Evolutionary conservation across 768 basidiomycete genomes (phyloP).

Genomic region (Phanerodontia chrysosporium): DNA sequence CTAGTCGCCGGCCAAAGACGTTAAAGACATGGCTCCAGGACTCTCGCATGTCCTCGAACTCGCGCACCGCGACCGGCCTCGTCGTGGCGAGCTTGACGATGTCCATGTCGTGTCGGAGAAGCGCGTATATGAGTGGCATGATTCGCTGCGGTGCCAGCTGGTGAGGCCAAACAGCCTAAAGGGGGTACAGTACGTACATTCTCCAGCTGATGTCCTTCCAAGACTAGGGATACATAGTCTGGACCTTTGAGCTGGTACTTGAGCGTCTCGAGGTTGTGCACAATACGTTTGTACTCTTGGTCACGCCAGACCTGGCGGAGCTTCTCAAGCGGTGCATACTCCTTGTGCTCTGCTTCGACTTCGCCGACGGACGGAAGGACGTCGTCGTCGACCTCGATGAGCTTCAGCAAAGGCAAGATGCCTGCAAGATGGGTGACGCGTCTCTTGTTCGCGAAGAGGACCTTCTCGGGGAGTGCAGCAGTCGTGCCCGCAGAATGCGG

Average conservation of each 20-base stretch:
- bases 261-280: not conserved
- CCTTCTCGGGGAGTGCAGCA: not conserved
- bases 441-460: conserved; percentile 1
- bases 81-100: conserved; percentile 18
- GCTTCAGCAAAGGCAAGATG: not conserved
- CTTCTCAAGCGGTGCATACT: conserved; percentile 5
- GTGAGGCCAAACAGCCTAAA: no score
- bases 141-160: conserved; percentile 4
- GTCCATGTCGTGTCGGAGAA: conserved; percentile 18
- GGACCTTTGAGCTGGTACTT: conserved; percentile 1
- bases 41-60: conserved; percentile 19
- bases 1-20: conserved; percentile 19
- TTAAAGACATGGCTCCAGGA: conserved; percentile 18
- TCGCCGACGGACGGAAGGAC: conserved; percentile 2
- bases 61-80: conserved; percentile 12
- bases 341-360: not conserved
- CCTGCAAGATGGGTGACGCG: conserved; percentile 7
- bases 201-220: conserved; percentile 2
- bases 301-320: conserved; percentile 1
- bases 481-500: not conserved
- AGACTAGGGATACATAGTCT: not conserved
- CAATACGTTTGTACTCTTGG: conserved; percentile 1
- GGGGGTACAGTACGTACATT: no score
- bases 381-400: conserved; percentile 7
- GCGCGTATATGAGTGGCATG: conserved; percentile 18